Evolutionary conservation across 768 basidiomycete genomes (phyloP).

Genomic region (Leccinum sublutescens): DNA sequence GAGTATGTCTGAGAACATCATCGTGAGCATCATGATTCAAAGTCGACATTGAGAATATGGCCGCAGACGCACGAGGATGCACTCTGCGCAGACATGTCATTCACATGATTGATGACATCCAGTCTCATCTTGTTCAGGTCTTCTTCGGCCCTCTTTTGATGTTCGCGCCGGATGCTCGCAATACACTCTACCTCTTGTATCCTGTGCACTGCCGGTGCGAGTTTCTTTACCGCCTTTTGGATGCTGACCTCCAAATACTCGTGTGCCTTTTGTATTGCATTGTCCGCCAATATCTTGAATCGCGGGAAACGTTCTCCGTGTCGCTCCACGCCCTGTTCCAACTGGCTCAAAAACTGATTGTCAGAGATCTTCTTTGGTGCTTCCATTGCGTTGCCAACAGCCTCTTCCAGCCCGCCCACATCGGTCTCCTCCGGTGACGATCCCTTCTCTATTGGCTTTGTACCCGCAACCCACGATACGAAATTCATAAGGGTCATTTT

Average conservation of each 20-base stretch:
- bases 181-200: constrained; percentile 5
- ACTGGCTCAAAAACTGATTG: constrained; percentile 11
- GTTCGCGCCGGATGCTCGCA: background rate
- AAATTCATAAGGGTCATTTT: accelerated
- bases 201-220: constrained; percentile 6
- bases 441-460: background rate
- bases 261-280: background rate
- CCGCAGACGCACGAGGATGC: constrained; percentile 7
- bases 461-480: constrained; percentile 25
- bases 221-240: constrained; percentile 8
- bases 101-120: constrained; percentile 20
- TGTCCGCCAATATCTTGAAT: background rate
- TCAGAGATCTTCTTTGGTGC: constrained; percentile 9
- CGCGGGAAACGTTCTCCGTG: background rate
- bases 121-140: constrained; percentile 13
- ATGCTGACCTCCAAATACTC: background rate
- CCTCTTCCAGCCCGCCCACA: background rate
- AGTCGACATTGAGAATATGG: background rate
- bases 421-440: too few species aligned
- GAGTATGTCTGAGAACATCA: constrained; percentile 9
- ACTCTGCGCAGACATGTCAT: constrained; percentile 9
- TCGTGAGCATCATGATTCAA: background rate
- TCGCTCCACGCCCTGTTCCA: constrained; percentile 5
- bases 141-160: constrained; percentile 1
- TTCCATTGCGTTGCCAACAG: background rate